A percentile compares a stretch with the other conserved stretches of the same genome.
Evolutionary conservation across 305 asterid species (phyloP).

Genomic region (Fraxinus ornus): DNA sequence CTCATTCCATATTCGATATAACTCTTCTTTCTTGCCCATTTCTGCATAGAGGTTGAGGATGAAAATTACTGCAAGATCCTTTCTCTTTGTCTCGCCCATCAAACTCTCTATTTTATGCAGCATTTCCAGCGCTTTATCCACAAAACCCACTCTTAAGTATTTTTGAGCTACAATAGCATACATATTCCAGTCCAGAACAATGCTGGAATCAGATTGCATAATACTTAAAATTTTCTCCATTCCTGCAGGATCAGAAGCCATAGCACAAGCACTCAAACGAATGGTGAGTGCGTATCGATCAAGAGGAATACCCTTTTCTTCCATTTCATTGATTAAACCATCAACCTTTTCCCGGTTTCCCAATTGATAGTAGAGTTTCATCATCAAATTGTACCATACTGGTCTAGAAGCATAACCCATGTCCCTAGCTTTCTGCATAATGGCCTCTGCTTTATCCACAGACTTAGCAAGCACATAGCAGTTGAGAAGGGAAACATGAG

Average conservation of each 20-base stretch:
- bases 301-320: slow-evolving; percentile 37
- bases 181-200: slow-evolving; percentile 31
- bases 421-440: slow-evolving; percentile 57
- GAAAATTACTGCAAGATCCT: slow-evolving; percentile 17
- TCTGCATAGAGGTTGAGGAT: slow-evolving; percentile 50
- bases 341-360: slow-evolving; percentile 40
- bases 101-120: slow-evolving; percentile 42
- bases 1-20: slow-evolving; percentile 46
- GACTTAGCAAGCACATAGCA: slow-evolving; percentile 51
- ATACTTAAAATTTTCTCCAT: slow-evolving; percentile 43
- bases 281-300: slow-evolving; percentile 45
- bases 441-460: slow-evolving; percentile 62
- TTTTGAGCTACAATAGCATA: slow-evolving; percentile 41
- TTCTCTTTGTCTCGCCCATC: slow-evolving; percentile 9
- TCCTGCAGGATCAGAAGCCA: slow-evolving; percentile 47
- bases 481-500: slow-evolving; percentile 54
- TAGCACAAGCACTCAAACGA: slow-evolving; percentile 46
- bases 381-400: slow-evolving; percentile 61
- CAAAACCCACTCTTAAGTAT: slow-evolving; percentile 46
- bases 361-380: slow-evolving; percentile 43
- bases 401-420: slow-evolving; percentile 50
- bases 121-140: slow-evolving; percentile 45
- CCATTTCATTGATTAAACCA: slow-evolving; percentile 55
- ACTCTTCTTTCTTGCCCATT: slow-evolving; percentile 49
- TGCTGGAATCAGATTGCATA: slow-evolving; percentile 43